Conservation (phyloP, 1,139 yeast species). For the Kazachstania sp. region DNA sequence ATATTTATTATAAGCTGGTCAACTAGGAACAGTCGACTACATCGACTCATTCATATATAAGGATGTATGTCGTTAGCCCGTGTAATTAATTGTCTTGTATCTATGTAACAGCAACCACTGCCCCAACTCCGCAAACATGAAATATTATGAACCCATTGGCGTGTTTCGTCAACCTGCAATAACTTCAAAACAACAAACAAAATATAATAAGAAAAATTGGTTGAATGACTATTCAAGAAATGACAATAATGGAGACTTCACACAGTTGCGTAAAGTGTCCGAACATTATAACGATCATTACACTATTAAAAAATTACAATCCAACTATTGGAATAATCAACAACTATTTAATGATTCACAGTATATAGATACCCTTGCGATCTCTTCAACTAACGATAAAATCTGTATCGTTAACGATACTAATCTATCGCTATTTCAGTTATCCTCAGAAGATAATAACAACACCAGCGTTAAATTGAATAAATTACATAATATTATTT, state of each 20-base stretch:
- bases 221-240: conserved; percentile 13
- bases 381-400: conserved; percentile 9
- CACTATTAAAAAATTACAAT: conserved; percentile 20
- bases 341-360: conserved; percentile 1
- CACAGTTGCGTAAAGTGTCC: conserved; percentile 20
- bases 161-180: conserved; percentile 26
- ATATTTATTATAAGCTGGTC: too few relatives aligned
- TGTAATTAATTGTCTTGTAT: too few relatives aligned
- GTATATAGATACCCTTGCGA: conserved; percentile 9
- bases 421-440: conserved; percentile 17
- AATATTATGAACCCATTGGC: conserved; percentile 20
- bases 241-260: background rate
- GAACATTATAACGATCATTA: conserved; percentile 26
- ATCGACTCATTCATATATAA: too few relatives aligned
- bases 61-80: too few relatives aligned
- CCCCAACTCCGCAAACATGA: background rate
- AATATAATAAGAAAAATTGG: conserved; percentile 14
- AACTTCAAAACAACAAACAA: conserved; percentile 12
- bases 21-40: too few relatives aligned
- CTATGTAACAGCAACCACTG: too few relatives aligned
- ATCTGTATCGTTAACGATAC: conserved; percentile 12
- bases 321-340: conserved; percentile 21
- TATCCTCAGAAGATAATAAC: conserved; percentile 2
- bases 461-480: conserved; percentile 8
- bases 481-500: conserved; percentile 20